A percentile compares a stretch with the other conserved stretches of the same genome.
Conservation (phyloP, 805 yeast species). For the Ogataea kodamae region DNA sequence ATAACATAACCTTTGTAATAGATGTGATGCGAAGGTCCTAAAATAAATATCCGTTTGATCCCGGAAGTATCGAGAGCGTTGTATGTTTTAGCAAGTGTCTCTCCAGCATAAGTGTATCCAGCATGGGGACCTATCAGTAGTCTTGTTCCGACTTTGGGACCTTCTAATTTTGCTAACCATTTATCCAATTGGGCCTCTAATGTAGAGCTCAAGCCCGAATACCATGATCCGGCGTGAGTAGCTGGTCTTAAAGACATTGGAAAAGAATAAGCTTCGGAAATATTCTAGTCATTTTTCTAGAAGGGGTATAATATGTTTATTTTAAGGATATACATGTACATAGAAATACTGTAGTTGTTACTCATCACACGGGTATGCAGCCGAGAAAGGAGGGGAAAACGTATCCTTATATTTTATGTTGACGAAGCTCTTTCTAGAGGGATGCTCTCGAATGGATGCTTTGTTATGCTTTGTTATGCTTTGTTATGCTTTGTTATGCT, state of each 20-base stretch:
- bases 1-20: slow-evolving; percentile 63
- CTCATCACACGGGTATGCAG: too few relatives aligned
- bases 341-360: too few relatives aligned
- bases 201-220: slow-evolving; percentile 42
- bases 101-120: slow-evolving; percentile 82
- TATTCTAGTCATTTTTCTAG: too few relatives aligned
- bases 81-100: slow-evolving; percentile 73
- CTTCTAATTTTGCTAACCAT: slow-evolving; percentile 40
- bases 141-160: slow-evolving; percentile 39
- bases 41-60: slow-evolving; percentile 62
- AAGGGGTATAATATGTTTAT: neutral
- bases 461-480: too few relatives aligned
- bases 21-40: slow-evolving; percentile 94
- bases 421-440: too few relatives aligned
- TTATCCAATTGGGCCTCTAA: slow-evolving; percentile 50
- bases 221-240: slow-evolving; percentile 93
- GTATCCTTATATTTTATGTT: too few relatives aligned
- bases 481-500: too few relatives aligned
- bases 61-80: slow-evolving; percentile 59
- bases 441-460: too few relatives aligned
- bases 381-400: too few relatives aligned
- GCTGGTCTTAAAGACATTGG: slow-evolving; percentile 47
- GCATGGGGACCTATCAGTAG: slow-evolving; percentile 78
- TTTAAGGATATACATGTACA: too few relatives aligned
- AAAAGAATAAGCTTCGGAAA: too few relatives aligned